Evolutionary conservation across 345 rosid genomes (phyloP).

Genomic region (Eucalyptus fibrosa): DNA sequence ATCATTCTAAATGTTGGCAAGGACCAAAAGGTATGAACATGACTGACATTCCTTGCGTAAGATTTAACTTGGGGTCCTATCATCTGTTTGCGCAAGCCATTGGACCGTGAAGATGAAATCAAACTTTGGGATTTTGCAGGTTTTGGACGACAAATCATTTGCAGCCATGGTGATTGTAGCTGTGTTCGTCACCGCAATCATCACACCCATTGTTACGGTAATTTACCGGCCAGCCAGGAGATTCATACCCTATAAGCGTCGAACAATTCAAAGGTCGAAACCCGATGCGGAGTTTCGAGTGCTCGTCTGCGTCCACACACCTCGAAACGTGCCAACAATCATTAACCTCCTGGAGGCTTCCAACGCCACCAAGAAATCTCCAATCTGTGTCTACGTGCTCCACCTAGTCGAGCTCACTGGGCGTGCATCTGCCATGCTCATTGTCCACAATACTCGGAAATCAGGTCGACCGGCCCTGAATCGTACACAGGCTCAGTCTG

Average conservation of each 20-base stretch:
- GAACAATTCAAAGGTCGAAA: conserved; percentile 56
- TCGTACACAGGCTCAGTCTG: conserved; percentile 89
- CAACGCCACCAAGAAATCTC: conserved; percentile 65
- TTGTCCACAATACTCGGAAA: conserved; percentile 70
- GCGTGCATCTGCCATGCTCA: conserved; percentile 89
- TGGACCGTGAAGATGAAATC: neutral
- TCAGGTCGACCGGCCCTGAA: conserved; percentile 62
- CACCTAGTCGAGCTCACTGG: conserved; percentile 96
- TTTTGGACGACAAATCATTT: conserved; percentile 66
- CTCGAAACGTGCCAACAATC: conserved; percentile 82
- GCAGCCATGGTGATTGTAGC: conserved; percentile 78
- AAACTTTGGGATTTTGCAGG: conserved; percentile 17
- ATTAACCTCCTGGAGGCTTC: conserved; percentile 87
- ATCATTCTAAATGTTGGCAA: conserved; percentile 85
- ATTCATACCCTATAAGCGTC: conserved; percentile 48
- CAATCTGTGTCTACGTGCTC: conserved; percentile 65
- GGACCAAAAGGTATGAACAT: conserved; percentile 51
- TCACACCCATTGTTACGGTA: conserved; percentile 50
- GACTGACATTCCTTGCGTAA: neutral
- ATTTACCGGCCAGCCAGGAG: conserved; percentile 58
- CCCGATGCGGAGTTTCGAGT: conserved; percentile 59
- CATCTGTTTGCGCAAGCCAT: neutral
- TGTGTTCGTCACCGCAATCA: conserved; percentile 56
- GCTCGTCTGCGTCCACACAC: conserved; percentile 69
- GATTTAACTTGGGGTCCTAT: neutral